Conservation (phyloP, 768 basidiomycete species). For the Russula vinacea region DNA sequence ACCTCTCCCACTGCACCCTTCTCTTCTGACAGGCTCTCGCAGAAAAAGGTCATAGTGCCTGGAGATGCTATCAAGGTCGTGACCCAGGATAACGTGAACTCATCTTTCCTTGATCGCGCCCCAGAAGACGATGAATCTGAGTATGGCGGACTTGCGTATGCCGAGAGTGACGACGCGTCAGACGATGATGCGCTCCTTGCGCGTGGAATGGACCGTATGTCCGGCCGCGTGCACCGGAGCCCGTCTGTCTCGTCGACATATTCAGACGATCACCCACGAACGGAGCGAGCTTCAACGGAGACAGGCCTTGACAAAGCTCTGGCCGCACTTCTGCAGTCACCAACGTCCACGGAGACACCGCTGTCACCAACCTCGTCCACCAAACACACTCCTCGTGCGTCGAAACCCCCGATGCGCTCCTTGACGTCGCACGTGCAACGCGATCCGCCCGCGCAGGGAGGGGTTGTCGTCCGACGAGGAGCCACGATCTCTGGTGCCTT, state of each 20-base stretch:
- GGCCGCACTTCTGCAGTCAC: constrained; percentile 44
- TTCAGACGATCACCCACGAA: constrained; percentile 27
- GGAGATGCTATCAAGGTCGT: constrained; percentile 21
- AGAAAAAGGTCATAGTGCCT: constrained; percentile 29
- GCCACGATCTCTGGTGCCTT: constrained; percentile 35
- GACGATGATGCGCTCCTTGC: constrained; percentile 32
- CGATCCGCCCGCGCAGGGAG: constrained; percentile 34
- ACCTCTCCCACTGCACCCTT: constrained; percentile 35
- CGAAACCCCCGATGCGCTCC: constrained; percentile 55
- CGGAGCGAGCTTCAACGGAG: constrained; percentile 2
- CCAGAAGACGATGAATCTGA: constrained; percentile 32
- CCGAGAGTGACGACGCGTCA: constrained; percentile 30
- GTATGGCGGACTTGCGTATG: constrained; percentile 41
- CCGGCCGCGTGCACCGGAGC: constrained; percentile 30
- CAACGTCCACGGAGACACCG: constrained; percentile 32
- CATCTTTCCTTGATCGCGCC: constrained; percentile 4
- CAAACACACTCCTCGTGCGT: constrained; percentile 38
- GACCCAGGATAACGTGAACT: constrained; percentile 13
- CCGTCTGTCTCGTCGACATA: constrained; percentile 35
- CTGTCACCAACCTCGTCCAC: constrained; percentile 38
- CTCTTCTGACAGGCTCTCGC: constrained; percentile 56
- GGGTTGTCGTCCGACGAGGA: constrained; percentile 29
- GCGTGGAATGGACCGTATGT: constrained; percentile 30
- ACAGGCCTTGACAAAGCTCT: constrained; percentile 45
- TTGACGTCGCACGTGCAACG: constrained; percentile 48